Conservation (phyloP, 441 rosid genomes). For the Pelargonium myrrhifolium region DNA sequence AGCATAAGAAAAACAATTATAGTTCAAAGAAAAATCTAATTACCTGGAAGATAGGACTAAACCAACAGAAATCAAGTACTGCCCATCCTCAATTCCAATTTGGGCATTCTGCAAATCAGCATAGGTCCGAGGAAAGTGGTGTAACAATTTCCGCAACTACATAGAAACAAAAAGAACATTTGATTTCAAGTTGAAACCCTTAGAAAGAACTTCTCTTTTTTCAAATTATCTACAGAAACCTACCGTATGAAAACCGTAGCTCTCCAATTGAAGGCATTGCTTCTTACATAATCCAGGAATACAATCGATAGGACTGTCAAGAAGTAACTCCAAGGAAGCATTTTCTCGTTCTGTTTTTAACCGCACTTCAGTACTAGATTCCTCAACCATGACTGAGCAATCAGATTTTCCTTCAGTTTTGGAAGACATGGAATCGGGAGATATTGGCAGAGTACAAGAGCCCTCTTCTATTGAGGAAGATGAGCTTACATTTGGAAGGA, state of each 20-base stretch:
- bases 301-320: constrained; percentile 47
- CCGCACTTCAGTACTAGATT: constrained; percentile 17
- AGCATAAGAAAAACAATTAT: too few relatives aligned
- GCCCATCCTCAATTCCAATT: constrained; percentile 74
- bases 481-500: constrained; percentile 31
- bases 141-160: constrained; percentile 70
- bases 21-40: constrained; percentile 10
- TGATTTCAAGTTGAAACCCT: constrained; percentile 16
- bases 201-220: constrained; percentile 8
- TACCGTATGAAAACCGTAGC: constrained; percentile 80
- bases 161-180: constrained; percentile 17
- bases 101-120: constrained; percentile 86
- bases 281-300: constrained; percentile 68
- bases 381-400: constrained; percentile 23
- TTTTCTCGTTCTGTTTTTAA: constrained; percentile 18
- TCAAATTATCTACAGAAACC: constrained; percentile 20
- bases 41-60: constrained; percentile 75
- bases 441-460: constrained; percentile 21
- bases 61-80: constrained; percentile 84
- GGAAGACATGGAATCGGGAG: constrained; percentile 22
- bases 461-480: constrained; percentile 26
- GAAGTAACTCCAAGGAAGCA: constrained; percentile 32
- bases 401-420: constrained; percentile 33
- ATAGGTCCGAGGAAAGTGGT: constrained; percentile 93
- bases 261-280: constrained; percentile 53